A percentile compares a stretch with the other conserved stretches of the same genome.
Conservation (phyloP, 2,329 filamentous ascomycete species). For the Shiraia bambusicola region DNA sequence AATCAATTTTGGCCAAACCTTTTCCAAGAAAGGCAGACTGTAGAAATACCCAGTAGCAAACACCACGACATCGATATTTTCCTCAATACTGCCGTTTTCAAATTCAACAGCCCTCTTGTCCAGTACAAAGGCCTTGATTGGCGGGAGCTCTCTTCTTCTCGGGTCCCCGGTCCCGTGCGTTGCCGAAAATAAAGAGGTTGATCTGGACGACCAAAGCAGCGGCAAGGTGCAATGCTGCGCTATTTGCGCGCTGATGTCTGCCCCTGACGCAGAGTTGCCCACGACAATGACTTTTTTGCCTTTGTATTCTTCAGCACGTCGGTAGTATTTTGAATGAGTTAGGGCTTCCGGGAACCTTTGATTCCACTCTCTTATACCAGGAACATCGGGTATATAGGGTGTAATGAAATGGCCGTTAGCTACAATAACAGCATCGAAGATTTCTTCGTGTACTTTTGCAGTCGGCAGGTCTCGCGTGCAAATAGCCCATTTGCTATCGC, state of each 20-base stretch:
- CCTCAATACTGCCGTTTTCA: constrained; percentile 64
- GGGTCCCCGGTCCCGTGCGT: constrained; percentile 32
- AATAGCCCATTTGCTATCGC: constrained; percentile 59
- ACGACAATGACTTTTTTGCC: constrained; percentile 77
- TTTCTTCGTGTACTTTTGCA: constrained; percentile 40
- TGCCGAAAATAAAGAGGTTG: constrained; percentile 14
- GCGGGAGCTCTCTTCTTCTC: constrained; percentile 59
- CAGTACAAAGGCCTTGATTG: constrained; percentile 58
- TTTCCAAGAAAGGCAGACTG: constrained; percentile 70
- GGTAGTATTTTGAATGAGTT: constrained; percentile 72
- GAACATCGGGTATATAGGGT: constrained; percentile 48
- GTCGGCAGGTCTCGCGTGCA: constrained; percentile 55
- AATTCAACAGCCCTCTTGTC: constrained; percentile 65
- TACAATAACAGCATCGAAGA: constrained; percentile 57
- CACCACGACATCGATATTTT: constrained; percentile 71
- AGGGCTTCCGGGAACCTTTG: constrained; percentile 42
- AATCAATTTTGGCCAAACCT: constrained; percentile 60
- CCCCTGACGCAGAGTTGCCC: constrained; percentile 79
- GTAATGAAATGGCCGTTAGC: constrained; percentile 53
- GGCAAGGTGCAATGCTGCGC: constrained; percentile 58
- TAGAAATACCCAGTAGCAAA: constrained; percentile 93
- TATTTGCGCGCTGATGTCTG: constrained; percentile 82
- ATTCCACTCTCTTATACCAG: constrained; percentile 46
- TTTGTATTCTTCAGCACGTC: constrained; percentile 62
- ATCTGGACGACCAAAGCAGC: constrained; percentile 52